Percentiles rank a stretch among this genome's conserved stretches.
Evolutionary conservation across 306 rosid species (phyloP).

Genomic region (Trifolium subterraneum): DNA sequence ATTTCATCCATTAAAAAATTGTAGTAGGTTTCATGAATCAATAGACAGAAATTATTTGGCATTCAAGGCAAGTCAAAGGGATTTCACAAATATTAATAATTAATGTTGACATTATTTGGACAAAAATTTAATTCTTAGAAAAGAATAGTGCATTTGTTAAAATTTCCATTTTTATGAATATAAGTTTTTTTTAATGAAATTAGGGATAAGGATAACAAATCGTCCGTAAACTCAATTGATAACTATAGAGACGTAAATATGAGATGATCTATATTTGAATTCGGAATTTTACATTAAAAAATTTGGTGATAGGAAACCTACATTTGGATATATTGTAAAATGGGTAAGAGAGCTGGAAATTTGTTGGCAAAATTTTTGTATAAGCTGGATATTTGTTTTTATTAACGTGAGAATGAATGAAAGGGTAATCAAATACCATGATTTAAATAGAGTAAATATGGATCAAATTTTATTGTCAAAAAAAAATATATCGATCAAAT

Average conservation of each 20-base stretch:
- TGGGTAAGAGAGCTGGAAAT: not conserved
- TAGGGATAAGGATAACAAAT: no score
- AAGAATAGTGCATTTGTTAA: not conserved
- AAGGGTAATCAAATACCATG: not conserved
- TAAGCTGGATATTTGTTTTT: not conserved
- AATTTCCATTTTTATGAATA: not conserved
- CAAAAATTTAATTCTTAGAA: not conserved
- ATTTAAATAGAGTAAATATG: not conserved
- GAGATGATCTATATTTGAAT: no score
- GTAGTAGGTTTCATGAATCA: conserved; percentile 8
- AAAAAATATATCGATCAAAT: no score
- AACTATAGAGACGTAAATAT: no score
- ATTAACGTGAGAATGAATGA: not conserved
- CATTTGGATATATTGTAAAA: not conserved
- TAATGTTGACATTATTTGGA: not conserved
- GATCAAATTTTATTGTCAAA: no score
- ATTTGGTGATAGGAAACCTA: not conserved
- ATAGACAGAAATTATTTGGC: conserved; percentile 30
- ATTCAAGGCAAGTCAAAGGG: conserved; percentile 31
- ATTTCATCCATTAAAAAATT: not conserved
- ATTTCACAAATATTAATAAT: conserved; percentile 3
- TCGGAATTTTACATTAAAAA: no score
- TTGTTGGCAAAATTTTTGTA: not conserved
- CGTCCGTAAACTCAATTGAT: no score
- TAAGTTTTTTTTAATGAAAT: no score